These are phyloP conservation scores for Metschnikowia colocasiae DNA, from an alignment of 805 yeast species.

Conservation along the genomic window DNA sequence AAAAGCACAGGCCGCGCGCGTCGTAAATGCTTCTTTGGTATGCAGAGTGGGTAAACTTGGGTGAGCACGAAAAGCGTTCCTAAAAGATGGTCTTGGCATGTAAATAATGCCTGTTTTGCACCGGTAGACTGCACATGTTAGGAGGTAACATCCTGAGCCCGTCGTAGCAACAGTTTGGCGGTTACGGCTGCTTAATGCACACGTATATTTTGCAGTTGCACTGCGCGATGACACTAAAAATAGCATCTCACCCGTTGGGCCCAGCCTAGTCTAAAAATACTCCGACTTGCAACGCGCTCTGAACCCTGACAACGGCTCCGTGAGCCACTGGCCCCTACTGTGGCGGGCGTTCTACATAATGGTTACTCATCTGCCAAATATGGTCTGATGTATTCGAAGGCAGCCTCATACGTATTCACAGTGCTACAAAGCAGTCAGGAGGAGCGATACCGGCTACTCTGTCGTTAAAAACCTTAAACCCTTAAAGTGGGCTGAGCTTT, in stretches of 20 bases:
- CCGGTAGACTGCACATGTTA: neutral
- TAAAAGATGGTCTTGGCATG: neutral
- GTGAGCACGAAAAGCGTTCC: neutral
- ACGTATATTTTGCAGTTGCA: neutral
- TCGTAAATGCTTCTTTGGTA: conserved; percentile 3
- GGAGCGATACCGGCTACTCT: too few relatives aligned
- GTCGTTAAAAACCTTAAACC: too few relatives aligned
- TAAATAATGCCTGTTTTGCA: neutral
- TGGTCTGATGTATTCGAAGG: neutral
- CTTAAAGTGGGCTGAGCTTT: too few relatives aligned
- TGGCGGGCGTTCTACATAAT: too few relatives aligned
- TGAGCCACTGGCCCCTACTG: too few relatives aligned
- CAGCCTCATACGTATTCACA: neutral
- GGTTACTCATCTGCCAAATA: neutral
- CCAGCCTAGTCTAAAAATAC: neutral
- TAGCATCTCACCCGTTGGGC: neutral
- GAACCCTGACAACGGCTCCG: too few relatives aligned
- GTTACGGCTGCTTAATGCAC: too few relatives aligned
- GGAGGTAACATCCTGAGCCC: neutral
- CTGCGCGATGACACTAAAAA: neutral
- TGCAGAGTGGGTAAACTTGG: neutral
- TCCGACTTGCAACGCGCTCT: neutral
- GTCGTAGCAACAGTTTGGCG: neutral
- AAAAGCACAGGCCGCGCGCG: neutral
- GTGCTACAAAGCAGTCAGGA: neutral